Evolutionary conservation across 1,284 basidiomycete genomes (phyloP).

Genomic region (Agroathelia rolfsii): DNA sequence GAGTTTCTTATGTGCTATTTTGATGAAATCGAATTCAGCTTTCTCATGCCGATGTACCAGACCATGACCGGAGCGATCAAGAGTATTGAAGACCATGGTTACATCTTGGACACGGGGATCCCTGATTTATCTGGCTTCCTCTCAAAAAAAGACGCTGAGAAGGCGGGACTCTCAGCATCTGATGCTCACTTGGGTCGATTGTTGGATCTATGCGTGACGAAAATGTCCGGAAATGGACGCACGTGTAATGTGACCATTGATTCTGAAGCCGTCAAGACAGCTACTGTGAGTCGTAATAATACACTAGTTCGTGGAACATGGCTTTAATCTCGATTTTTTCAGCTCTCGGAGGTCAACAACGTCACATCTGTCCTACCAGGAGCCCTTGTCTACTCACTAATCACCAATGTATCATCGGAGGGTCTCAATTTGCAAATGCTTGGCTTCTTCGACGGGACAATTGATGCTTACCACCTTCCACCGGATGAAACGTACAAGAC

Average conservation of each 20-base stretch:
- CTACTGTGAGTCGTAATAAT: constrained; percentile 35
- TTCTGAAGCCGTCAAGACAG: constrained; percentile 31
- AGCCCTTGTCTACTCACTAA: constrained; percentile 72
- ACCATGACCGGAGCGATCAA: constrained; percentile 70
- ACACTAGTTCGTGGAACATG: constrained; percentile 10
- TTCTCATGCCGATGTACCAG: constrained; percentile 28
- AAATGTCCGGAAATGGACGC: constrained; percentile 61
- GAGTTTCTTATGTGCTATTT: constrained; percentile 22
- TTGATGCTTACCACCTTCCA: constrained; percentile 76
- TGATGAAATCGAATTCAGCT: constrained; percentile 5
- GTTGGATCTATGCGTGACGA: constrained; percentile 51
- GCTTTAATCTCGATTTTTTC: constrained; percentile 7
- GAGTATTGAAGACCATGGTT: constrained; percentile 92
- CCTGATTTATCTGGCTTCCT: constrained; percentile 71
- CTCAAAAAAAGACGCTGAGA: constrained; percentile 55
- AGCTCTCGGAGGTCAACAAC: constrained; percentile 71
- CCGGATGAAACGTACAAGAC: constrained; percentile 51
- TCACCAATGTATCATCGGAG: constrained; percentile 70
- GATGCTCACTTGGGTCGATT: constrained; percentile 58
- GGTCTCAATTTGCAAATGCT: constrained; percentile 88
- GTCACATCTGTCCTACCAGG: constrained; percentile 84
- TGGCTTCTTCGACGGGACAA: constrained; percentile 90
- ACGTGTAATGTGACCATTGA: constrained; percentile 56
- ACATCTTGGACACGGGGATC: constrained; percentile 81
- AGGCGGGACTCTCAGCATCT: constrained; percentile 28